Evolutionary conservation across 257 asterid species (phyloP).

Genomic region (Handroanthus guayacan): DNA sequence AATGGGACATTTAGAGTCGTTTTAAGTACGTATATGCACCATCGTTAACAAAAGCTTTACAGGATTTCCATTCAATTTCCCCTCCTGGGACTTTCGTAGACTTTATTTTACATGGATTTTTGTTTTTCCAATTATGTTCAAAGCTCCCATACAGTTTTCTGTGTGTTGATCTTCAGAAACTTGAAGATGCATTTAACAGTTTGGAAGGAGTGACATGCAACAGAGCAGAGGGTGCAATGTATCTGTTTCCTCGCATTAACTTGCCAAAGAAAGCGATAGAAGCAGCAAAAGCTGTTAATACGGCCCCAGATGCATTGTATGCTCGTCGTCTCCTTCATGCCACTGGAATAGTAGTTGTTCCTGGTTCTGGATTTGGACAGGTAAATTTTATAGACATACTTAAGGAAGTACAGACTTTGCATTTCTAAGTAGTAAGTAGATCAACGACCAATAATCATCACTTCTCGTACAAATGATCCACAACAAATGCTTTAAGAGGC

Average conservation of each 20-base stretch:
- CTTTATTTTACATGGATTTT: no score
- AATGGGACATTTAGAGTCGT: no score
- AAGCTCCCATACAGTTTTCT: slow-evolving; percentile 3
- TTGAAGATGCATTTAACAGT: slow-evolving; percentile 83
- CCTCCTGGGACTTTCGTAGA: no score
- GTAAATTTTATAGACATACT: slow-evolving; percentile 34
- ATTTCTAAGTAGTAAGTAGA: no score
- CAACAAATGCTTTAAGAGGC: no score
- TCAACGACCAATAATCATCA: no score
- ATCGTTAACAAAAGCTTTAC: no score
- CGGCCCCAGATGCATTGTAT: slow-evolving; percentile 82
- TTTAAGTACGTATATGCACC: no score
- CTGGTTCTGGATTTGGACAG: slow-evolving; percentile 99
- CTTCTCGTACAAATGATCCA: neutral
- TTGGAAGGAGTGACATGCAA: slow-evolving; percentile 96
- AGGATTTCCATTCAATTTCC: no score
- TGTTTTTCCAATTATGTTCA: slow-evolving; percentile 5
- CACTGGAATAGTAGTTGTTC: slow-evolving; percentile 92
- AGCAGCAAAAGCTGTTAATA: slow-evolving; percentile 77
- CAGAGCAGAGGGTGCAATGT: slow-evolving; percentile 98
- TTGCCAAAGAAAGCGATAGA: slow-evolving; percentile 84
- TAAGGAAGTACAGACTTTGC: neutral
- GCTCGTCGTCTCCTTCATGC: slow-evolving; percentile 79
- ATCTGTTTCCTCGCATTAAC: slow-evolving; percentile 78
- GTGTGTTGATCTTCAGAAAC: slow-evolving; percentile 54